Conservation (phyloP, 2,329 filamentous ascomycete genomes). For the Fusarium sp. region DNA sequence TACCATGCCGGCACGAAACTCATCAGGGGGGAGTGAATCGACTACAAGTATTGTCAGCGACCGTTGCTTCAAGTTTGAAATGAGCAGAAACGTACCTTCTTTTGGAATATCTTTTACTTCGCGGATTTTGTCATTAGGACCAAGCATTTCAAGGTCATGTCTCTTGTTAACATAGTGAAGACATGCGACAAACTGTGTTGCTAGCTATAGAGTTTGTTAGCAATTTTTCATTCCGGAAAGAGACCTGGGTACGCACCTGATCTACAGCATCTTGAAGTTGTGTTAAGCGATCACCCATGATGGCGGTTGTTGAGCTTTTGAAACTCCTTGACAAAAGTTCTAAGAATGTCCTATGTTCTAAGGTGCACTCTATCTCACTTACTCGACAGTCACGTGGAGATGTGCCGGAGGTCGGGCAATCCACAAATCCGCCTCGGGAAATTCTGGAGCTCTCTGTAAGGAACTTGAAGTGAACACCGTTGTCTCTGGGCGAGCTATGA, state of each 20-base stretch:
- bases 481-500: constrained; percentile 44
- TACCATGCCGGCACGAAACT: constrained; percentile 74
- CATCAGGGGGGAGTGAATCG: constrained; percentile 70
- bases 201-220: constrained; percentile 60
- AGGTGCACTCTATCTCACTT: neutral
- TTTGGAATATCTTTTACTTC: constrained; percentile 66
- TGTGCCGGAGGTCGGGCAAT: constrained; percentile 44
- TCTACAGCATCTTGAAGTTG: constrained; percentile 89
- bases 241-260: constrained; percentile 63
- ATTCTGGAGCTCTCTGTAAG: constrained; percentile 18
- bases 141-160: constrained; percentile 72
- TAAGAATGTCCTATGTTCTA: neutral
- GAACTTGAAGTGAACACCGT: constrained; percentile 52
- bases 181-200: constrained; percentile 74
- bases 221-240: rapidly evolving
- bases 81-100: constrained; percentile 56
- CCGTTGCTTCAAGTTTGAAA: neutral
- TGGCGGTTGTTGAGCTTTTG: constrained; percentile 24
- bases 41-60: constrained; percentile 53
- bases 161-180: constrained; percentile 75
- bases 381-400: constrained; percentile 35
- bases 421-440: constrained; percentile 43
- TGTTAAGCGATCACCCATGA: constrained; percentile 80
- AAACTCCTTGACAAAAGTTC: constrained; percentile 1
- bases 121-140: constrained; percentile 67